Percentiles rank a stretch among this genome's conserved stretches.
phyloP scores from a whole-genome alignment of 768 basidiomycete genomes.

The Podaxis rugospora region DNA sequence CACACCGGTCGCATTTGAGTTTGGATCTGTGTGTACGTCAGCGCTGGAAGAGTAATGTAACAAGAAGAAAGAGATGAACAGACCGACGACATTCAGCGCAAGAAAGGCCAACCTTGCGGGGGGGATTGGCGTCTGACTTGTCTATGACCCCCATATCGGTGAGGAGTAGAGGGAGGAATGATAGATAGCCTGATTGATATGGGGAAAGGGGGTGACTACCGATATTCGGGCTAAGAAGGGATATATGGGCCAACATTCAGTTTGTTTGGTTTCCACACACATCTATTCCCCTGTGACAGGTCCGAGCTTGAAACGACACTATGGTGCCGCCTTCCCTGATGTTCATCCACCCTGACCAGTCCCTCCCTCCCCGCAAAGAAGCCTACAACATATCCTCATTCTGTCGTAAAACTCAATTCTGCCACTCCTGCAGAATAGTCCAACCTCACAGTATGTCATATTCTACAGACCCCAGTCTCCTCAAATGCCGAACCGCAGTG shows the following conservation, averaged over 20 bases:
- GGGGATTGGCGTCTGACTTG: conserved; percentile 2
- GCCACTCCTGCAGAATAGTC: too few species aligned
- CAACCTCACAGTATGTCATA: too few species aligned
- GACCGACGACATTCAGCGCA: conserved; percentile 53
- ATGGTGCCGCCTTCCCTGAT: conserved; percentile 1
- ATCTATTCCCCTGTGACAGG: conserved; percentile 8
- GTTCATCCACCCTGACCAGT: background rate
- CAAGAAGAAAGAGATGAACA: background rate
- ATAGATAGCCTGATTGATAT: conserved; percentile 11
- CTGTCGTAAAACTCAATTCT: background rate
- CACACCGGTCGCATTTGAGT: conserved; percentile 48
- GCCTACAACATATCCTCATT: background rate
- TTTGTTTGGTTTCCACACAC: conserved; percentile 11
- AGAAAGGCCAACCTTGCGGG: conserved; percentile 38
- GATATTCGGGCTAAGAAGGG: background rate
- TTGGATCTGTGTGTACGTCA: conserved; percentile 35
- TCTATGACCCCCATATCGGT: conserved; percentile 6
- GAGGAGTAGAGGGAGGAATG: background rate
- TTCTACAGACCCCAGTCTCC: too few species aligned
- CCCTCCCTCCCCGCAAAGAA: background rate
- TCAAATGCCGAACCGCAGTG: background rate
- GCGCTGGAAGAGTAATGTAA: background rate
- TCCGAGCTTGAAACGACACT: conserved; percentile 8
- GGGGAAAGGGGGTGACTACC: conserved; percentile 1
- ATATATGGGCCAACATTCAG: conserved; percentile 4